Evolutionary conservation across 202 grass and related monocot species (phyloP).

Genomic region (Sporobolus alterniflorus): DNA sequence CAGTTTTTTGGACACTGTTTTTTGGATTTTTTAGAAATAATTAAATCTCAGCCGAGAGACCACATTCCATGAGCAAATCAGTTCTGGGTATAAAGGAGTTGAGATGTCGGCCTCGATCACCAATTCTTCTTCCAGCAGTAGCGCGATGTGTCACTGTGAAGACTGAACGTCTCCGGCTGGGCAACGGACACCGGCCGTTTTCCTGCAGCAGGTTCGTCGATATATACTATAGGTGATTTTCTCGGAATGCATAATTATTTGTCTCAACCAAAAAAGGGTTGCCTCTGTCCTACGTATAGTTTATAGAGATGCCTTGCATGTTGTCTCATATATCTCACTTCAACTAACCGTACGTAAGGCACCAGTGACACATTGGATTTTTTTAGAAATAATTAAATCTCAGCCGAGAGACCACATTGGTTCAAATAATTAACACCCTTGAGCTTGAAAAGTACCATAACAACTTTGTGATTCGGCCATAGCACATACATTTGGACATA

Average conservation of each 20-base stretch:
- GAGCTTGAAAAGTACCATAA: not conserved
- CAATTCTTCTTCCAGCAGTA: constrained; percentile 11
- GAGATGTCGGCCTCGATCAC: constrained; percentile 23
- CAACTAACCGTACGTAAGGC: not conserved
- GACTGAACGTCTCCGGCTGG: constrained; percentile 9
- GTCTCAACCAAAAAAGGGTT: not conserved
- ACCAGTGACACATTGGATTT: not conserved
- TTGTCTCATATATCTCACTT: not conserved
- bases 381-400: not conserved
- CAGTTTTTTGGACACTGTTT: too few species aligned
- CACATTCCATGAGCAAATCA: not conserved
- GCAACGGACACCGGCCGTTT: constrained; percentile 5
- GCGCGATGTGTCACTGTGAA: constrained; percentile 46
- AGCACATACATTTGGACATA: not conserved
- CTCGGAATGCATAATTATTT: not conserved
- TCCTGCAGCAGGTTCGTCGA: constrained; percentile 9
- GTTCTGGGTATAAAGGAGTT: constrained; percentile 12
- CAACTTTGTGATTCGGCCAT: not conserved
- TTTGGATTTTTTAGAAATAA: too few species aligned
- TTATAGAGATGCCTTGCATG: not conserved
- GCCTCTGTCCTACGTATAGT: not conserved
- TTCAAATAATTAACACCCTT: not conserved
- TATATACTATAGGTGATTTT: constrained; percentile 52
- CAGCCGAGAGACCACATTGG: not conserved
- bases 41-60: too few species aligned